Percentiles rank a stretch among this genome's conserved stretches.
Conservation (phyloP, 768 basidiomycete genomes). For the Amanita molliuscula region DNA sequence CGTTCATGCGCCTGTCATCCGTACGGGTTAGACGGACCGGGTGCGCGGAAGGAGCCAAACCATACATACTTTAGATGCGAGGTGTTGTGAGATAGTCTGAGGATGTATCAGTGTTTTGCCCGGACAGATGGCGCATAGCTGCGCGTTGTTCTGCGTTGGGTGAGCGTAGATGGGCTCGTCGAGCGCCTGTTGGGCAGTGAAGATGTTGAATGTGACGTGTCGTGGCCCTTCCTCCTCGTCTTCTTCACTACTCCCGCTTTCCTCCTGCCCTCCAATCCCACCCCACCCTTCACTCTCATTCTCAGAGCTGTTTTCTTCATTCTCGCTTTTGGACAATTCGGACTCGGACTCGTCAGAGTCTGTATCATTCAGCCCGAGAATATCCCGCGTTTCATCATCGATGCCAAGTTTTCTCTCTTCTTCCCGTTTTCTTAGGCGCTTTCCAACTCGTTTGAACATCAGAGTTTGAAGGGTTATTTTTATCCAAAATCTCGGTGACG, state of each 20-base stretch:
- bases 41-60: slow-evolving; percentile 12
- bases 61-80: slow-evolving; percentile 50
- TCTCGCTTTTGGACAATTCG: slow-evolving; percentile 15
- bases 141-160: slow-evolving; percentile 41
- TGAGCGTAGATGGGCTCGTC: slow-evolving; percentile 53
- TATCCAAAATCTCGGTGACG: neutral
- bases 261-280: slow-evolving; percentile 11
- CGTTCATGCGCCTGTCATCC: slow-evolving; percentile 49
- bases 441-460: slow-evolving; percentile 79
- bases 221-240: slow-evolving; percentile 17
- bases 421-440: slow-evolving; percentile 46
- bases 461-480: neutral
- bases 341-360: slow-evolving; percentile 68
- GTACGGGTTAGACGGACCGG: slow-evolving; percentile 3
- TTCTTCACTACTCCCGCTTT: slow-evolving; percentile 7
- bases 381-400: slow-evolving; percentile 51
- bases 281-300: slow-evolving; percentile 20
- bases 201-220: slow-evolving; percentile 11
- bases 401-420: slow-evolving; percentile 57
- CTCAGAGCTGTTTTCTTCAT: slow-evolving; percentile 10
- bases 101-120: slow-evolving; percentile 58
- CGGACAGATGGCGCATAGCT: slow-evolving; percentile 60
- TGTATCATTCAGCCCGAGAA: slow-evolving; percentile 61
- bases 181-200: slow-evolving; percentile 52
- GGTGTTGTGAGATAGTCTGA: slow-evolving; percentile 48